phyloP scores from a whole-genome alignment of 2,329 filamentous ascomycete genomes.

The Talaromyces sp. region DNA sequence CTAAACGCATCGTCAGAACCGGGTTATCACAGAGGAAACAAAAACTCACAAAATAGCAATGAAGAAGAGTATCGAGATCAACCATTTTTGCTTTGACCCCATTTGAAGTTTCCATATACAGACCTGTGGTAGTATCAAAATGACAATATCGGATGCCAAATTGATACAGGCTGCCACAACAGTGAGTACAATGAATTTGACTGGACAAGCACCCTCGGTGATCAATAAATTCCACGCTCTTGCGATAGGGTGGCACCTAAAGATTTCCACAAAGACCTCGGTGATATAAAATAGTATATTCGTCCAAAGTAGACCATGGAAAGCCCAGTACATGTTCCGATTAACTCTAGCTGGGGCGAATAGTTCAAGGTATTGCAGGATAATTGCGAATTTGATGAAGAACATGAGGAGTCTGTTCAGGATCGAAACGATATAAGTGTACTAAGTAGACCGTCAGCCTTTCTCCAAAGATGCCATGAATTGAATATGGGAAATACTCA shows the following conservation, averaged over 20 bases:
- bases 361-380: conserved; percentile 8
- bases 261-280: not conserved
- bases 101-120: conserved; percentile 8
- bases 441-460: not conserved
- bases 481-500: not conserved
- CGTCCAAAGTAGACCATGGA: not conserved
- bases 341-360: not conserved
- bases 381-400: conserved; percentile 7
- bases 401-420: not conserved
- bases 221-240: not conserved
- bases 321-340: conserved; percentile 3
- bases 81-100: not conserved
- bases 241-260: not conserved
- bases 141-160: conserved; percentile 1
- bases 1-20: not conserved
- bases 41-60: conserved; percentile 6
- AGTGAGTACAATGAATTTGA: not conserved
- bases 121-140: conserved; percentile 8
- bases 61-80: conserved; percentile 1
- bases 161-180: not conserved
- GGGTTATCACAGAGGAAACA: not conserved
- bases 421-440: not conserved
- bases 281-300: conserved; percentile 1
- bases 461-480: not conserved
- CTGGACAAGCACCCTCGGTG: not conserved